Percentiles rank a stretch among this genome's conserved stretches.
Evolutionary conservation across 371 early-diverging fungal genomes (phyloP).

Genomic region (Fennellomyces sp.): DNA sequence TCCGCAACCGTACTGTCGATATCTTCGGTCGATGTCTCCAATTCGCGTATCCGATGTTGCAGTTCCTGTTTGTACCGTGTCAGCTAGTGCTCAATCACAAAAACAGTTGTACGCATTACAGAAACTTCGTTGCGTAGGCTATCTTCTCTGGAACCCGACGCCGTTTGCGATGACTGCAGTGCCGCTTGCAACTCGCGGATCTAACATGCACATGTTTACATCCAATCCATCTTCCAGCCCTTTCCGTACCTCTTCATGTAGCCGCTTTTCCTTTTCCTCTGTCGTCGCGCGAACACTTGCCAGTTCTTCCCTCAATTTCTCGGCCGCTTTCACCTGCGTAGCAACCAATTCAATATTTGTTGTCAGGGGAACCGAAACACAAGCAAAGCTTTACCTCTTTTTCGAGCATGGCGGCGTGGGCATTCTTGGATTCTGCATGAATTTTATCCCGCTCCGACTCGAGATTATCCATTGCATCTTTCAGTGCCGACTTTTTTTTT

Average conservation of each 20-base stretch:
- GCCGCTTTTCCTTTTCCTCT: constrained; percentile 33
- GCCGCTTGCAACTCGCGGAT: constrained; percentile 65
- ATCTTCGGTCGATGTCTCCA: constrained; percentile 66
- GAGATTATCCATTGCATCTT: constrained; percentile 22
- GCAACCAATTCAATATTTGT: background rate
- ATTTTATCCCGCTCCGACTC: constrained; percentile 36
- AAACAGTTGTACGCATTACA: constrained; percentile 24
- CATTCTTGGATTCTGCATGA: constrained; percentile 50
- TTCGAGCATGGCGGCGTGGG: constrained; percentile 58
- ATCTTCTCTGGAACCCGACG: constrained; percentile 67
- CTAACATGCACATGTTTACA: constrained; percentile 18
- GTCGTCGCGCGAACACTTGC: constrained; percentile 39
- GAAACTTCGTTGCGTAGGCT: constrained; percentile 56
- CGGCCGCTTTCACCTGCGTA: constrained; percentile 32
- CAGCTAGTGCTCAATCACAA: background rate
- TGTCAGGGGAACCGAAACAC: background rate
- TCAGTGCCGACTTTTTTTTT: constrained; percentile 13
- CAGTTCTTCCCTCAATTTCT: constrained; percentile 58
- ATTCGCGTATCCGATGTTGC: constrained; percentile 61
- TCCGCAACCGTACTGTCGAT: constrained; percentile 51
- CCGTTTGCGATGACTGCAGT: constrained; percentile 61
- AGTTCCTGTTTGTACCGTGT: constrained; percentile 31
- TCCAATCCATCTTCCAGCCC: background rate
- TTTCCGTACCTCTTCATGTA: constrained; percentile 48
- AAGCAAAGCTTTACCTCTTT: no score